These are phyloP conservation scores for Uncinocarpus reesii DNA, from an alignment of 2,329 filamentous ascomycete genomes.

Conservation along the genomic window DNA sequence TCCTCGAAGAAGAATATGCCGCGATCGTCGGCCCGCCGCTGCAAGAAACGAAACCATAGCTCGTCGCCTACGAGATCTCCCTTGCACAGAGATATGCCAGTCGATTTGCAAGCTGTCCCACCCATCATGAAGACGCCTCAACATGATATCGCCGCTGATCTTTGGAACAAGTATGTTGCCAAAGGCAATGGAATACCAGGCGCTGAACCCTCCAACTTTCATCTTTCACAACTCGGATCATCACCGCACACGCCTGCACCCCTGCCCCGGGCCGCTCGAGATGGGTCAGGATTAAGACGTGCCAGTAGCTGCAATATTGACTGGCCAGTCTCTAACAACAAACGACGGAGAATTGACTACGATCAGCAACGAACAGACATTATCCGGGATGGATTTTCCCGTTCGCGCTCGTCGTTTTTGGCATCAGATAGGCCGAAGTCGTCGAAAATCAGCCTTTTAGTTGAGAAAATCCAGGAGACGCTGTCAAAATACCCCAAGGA, in stretches of 20 bases:
- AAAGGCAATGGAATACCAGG: conserved; percentile 38
- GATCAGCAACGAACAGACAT: conserved; percentile 26
- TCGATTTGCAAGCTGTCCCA: conserved; percentile 51
- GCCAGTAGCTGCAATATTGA: conserved; percentile 59
- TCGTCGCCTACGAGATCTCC: conserved; percentile 65
- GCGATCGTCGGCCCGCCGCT: conserved; percentile 37
- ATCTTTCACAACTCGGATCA: conserved; percentile 55
- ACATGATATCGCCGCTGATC: conserved; percentile 60
- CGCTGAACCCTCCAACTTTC: conserved; percentile 44
- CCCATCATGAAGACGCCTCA: conserved; percentile 55
- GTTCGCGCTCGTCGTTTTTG: conserved; percentile 30
- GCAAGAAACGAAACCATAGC: conserved; percentile 60
- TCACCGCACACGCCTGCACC: conserved; percentile 56
- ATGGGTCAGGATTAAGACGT: conserved; percentile 47
- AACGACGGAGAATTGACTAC: conserved; percentile 52
- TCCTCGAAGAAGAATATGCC: conserved; percentile 37
- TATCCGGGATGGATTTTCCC: conserved; percentile 38
- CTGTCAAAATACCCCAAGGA: conserved; percentile 28
- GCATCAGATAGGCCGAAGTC: conserved; percentile 31
- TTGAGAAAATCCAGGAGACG: conserved; percentile 55
- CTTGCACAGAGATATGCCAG: conserved; percentile 36
- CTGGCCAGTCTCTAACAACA: conserved; percentile 53
- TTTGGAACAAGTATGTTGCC: conserved; percentile 66
- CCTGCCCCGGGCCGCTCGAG: conserved; percentile 29
- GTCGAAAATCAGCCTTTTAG: conserved; percentile 46